phyloP scores from a whole-genome alignment of 441 rosid genomes.

The Pelargonium myrrhifolium region DNA sequence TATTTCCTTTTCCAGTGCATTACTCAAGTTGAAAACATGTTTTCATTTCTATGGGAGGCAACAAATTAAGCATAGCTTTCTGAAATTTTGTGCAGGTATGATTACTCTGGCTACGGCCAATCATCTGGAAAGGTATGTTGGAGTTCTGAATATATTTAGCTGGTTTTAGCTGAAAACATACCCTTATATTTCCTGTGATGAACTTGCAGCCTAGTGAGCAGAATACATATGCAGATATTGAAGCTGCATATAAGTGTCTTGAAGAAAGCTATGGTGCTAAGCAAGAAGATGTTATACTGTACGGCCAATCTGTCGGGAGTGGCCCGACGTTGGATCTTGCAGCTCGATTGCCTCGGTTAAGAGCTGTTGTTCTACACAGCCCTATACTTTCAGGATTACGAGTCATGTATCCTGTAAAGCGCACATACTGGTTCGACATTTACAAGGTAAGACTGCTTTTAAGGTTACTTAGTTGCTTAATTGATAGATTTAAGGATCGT shows the following conservation, averaged over 20 bases:
- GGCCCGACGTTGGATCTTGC: conserved; percentile 93
- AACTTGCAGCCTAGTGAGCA: conserved; percentile 90
- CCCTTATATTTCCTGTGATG: conserved; percentile 16
- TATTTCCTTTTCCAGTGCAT: conserved; percentile 4
- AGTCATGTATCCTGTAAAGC: conserved; percentile 93
- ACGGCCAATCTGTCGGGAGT: no score
- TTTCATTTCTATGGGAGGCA: not conserved
- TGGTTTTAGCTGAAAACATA: conserved; percentile 15
- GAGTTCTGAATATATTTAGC: conserved; percentile 12
- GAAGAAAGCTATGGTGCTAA: conserved; percentile 82
- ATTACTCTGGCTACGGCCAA: conserved; percentile 86
- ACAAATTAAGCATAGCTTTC: conserved; percentile 5
- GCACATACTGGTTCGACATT: conserved; percentile 93
- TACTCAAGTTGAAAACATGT: conserved; percentile 5
- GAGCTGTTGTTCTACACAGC: conserved; percentile 89
- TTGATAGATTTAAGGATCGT: conserved; percentile 1
- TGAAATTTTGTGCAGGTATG: conserved; percentile 50
- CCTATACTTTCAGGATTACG: conserved; percentile 92
- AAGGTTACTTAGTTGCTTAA: conserved; percentile 5
- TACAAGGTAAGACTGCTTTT: conserved; percentile 54
- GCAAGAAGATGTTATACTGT: conserved; percentile 85
- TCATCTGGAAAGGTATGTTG: conserved; percentile 78
- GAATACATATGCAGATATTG: conserved; percentile 85
- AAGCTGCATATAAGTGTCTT: conserved; percentile 84
- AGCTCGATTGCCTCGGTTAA: conserved; percentile 58